Evolutionary conservation across 169 alveolate species (phyloP).

Genomic region (Pseudocohnilembus persalinus): DNA sequence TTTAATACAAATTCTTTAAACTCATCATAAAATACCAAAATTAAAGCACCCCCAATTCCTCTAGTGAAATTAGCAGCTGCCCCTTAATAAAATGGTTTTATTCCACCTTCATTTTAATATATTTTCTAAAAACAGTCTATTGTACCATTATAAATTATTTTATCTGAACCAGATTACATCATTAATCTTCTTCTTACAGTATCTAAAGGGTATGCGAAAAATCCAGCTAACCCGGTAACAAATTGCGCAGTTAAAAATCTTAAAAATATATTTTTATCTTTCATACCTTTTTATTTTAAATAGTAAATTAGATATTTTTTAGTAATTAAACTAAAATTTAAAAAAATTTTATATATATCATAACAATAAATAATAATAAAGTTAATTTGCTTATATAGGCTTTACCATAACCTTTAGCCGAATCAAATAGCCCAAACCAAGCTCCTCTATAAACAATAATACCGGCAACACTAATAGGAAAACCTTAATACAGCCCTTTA

Average conservation of each 20-base stretch:
- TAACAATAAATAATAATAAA: no score
- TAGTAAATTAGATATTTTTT: no score
- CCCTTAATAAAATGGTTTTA: slow-evolving; percentile 91
- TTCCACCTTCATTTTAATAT: slow-evolving; percentile 91
- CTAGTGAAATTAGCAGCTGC: slow-evolving; percentile 95
- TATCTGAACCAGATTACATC: slow-evolving; percentile 92
- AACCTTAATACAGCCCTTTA: slow-evolving; percentile 96
- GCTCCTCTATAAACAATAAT: slow-evolving; percentile 97
- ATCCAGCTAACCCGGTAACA: slow-evolving; percentile 95
- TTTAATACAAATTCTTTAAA: slow-evolving; percentile 31
- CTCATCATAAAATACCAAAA: slow-evolving; percentile 96
- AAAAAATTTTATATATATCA: no score
- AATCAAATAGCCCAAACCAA: slow-evolving; percentile 96
- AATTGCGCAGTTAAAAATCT: slow-evolving; percentile 95
- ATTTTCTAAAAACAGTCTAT: slow-evolving; percentile 93
- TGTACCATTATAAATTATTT: slow-evolving; percentile 12
- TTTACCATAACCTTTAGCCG: slow-evolving; percentile 92
- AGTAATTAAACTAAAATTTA: no score
- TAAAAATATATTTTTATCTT: slow-evolving; percentile 77
- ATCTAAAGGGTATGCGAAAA: slow-evolving; percentile 96
- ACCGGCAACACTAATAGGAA: slow-evolving; percentile 94
- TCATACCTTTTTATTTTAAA: no score
- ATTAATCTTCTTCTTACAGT: slow-evolving; percentile 97
- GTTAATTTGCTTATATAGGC: no score
- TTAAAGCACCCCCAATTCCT: slow-evolving; percentile 98